A percentile compares a stretch with the other conserved stretches of the same genome.
Evolutionary conservation across 2,329 filamentous ascomycete genomes (phyloP).

Genomic region (Arthrobotrys megalospora): DNA sequence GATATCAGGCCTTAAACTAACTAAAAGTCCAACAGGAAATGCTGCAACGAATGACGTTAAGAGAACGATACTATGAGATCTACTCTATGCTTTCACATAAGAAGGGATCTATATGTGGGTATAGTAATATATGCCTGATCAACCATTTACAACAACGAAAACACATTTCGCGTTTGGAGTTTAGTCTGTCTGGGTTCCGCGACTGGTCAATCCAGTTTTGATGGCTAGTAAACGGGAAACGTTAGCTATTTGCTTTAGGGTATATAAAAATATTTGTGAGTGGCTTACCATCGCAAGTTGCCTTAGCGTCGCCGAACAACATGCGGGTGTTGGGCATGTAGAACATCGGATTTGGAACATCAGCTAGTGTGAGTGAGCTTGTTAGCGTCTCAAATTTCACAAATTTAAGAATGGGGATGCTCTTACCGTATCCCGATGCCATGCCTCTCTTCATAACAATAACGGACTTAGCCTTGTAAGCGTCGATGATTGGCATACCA

Average conservation of each 20-base stretch:
- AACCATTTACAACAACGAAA: constrained; percentile 15
- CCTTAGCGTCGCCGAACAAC: constrained; percentile 91
- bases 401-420: not conserved
- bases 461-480: constrained; percentile 94
- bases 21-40: not conserved
- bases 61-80: constrained; percentile 47
- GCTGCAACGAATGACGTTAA: constrained; percentile 12
- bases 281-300: constrained; percentile 77
- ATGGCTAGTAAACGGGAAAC: constrained; percentile 27
- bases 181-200: constrained; percentile 56
- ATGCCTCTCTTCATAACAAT: constrained; percentile 94
- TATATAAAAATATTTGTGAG: not conserved
- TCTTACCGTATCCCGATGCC: constrained; percentile 85
- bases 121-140: constrained; percentile 49
- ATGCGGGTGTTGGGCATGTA: constrained; percentile 91
- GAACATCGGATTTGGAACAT: constrained; percentile 94
- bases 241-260: not conserved
- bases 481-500: constrained; percentile 92
- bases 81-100: constrained; percentile 60
- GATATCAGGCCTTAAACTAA: not conserved
- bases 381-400: constrained; percentile 20
- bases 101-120: constrained; percentile 53
- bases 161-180: not conserved
- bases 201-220: constrained; percentile 55
- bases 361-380: constrained; percentile 71